These are phyloP conservation scores for Hibiscus trionum DNA, from an alignment of 345 rosid genomes.

Conservation along the genomic window DNA sequence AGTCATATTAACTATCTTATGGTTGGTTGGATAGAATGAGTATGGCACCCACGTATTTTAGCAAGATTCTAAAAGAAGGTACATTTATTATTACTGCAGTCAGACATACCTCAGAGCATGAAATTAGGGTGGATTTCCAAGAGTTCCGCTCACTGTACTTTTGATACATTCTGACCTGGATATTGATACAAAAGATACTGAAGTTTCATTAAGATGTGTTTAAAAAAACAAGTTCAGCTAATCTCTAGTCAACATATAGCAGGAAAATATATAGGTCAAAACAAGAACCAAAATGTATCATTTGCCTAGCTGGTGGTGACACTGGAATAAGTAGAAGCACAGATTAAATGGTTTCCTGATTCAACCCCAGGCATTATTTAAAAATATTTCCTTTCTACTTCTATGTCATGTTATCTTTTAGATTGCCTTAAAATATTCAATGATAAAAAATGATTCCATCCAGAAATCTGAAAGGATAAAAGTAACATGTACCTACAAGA, in stretches of 20 bases:
- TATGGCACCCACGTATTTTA: not conserved
- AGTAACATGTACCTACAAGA: constrained; percentile 98
- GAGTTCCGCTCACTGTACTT: constrained; percentile 78
- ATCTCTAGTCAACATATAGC: not conserved
- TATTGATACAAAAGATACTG: constrained; percentile 10
- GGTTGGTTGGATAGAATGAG: not conserved
- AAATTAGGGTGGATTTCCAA: constrained; percentile 55
- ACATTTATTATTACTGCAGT: not conserved
- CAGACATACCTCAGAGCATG: constrained; percentile 66
- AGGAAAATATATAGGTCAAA: not conserved
- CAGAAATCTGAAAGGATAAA: constrained; percentile 27
- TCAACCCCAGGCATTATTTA: constrained; percentile 1
- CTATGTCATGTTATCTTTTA: not conserved
- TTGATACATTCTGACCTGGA: constrained; percentile 82
- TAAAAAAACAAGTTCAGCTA: not conserved
- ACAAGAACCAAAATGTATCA: not conserved
- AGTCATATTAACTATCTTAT: not conserved
- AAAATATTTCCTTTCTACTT: not conserved
- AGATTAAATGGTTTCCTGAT: not conserved
- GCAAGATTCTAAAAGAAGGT: not conserved
- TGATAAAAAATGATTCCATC: constrained; percentile 13
- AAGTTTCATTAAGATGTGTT: constrained; percentile 13
- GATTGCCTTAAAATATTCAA: not conserved
- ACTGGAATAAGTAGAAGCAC: not conserved
- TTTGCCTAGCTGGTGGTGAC: not conserved